phyloP scores from a whole-genome alignment of 768 basidiomycete genomes.

The Pisolithus microcarpus region DNA sequence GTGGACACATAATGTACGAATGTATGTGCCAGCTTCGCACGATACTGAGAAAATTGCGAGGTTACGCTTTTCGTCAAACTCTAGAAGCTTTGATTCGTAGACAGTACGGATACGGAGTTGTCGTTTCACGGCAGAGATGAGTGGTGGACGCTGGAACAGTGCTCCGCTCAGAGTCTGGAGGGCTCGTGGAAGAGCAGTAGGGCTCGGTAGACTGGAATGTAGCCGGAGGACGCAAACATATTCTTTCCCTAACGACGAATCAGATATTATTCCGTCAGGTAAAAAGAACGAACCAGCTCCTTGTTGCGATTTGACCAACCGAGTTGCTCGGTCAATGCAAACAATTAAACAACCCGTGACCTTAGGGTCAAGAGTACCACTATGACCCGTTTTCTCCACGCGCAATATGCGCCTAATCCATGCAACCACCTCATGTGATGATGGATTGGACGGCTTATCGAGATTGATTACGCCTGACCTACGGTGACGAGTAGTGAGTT shows the following conservation, averaged over 20 bases:
- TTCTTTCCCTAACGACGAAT: constrained; percentile 67
- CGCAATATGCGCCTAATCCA: constrained; percentile 97
- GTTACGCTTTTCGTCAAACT: constrained; percentile 96
- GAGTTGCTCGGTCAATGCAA: constrained; percentile 96
- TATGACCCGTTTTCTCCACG: constrained; percentile 98
- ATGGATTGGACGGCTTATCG: constrained; percentile 99
- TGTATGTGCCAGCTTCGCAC: constrained; percentile 96
- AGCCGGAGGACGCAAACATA: constrained; percentile 95
- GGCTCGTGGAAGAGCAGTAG: constrained; percentile 83
- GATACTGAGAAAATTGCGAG: constrained; percentile 98
- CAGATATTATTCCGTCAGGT: constrained; percentile 1
- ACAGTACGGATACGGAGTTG: constrained; percentile 97
- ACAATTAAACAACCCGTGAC: constrained; percentile 99
- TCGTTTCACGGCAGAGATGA: constrained; percentile 98
- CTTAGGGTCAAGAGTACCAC: constrained; percentile 97
- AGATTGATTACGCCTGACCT: constrained; percentile 98
- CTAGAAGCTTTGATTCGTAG: constrained; percentile 89
- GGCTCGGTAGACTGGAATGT: constrained; percentile 74
- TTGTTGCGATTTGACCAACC: constrained; percentile 97
- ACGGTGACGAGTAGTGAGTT: constrained; percentile 4
- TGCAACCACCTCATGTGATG: constrained; percentile 98
- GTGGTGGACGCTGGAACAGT: constrained; percentile 95
- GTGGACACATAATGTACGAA: constrained; percentile 96
- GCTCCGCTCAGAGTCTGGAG: constrained; percentile 97
- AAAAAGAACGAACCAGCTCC: constrained; percentile 65